Evolutionary conservation across 1,284 basidiomycete species (phyloP).

Genomic region (Tilletia caries): DNA sequence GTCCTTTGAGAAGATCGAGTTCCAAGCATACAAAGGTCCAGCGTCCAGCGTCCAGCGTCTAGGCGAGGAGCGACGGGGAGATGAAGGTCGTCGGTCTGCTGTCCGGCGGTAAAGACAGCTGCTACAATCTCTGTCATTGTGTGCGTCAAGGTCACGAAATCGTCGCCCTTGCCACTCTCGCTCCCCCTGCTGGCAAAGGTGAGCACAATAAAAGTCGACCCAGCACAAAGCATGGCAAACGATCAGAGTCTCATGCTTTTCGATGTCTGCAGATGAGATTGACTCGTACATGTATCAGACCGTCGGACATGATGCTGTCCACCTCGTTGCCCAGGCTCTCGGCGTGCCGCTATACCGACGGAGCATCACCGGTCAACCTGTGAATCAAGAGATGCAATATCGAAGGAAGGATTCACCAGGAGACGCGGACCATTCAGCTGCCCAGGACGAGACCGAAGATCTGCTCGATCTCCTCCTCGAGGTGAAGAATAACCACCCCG

Average conservation of each 20-base stretch:
- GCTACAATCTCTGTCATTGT: constrained; percentile 91
- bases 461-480: constrained; percentile 70
- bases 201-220: constrained; percentile 22
- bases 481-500: constrained; percentile 71
- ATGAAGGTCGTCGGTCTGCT: constrained; percentile 96
- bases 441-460: constrained; percentile 88
- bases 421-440: neutral
- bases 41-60: too few species aligned
- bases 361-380: constrained; percentile 73
- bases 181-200: constrained; percentile 82
- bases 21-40: too few species aligned
- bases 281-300: constrained; percentile 99
- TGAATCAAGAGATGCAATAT: constrained; percentile 82
- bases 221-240: too few species aligned
- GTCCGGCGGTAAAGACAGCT: constrained; percentile 96
- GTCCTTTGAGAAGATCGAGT: too few species aligned
- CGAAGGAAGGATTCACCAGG: constrained; percentile 56
- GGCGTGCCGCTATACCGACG: constrained; percentile 79
- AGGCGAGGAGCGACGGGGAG: neutral
- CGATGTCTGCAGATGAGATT: constrained; percentile 72
- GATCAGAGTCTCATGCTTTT: too few species aligned
- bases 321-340: constrained; percentile 78
- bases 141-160: constrained; percentile 80
- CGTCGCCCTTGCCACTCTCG: constrained; percentile 81
- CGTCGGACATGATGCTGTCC: constrained; percentile 89